A percentile compares a stretch with the other conserved stretches of the same genome.
These are phyloP conservation scores for Aleurites moluccanus DNA, from an alignment of 441 rosid genomes.

Conservation along the genomic window DNA sequence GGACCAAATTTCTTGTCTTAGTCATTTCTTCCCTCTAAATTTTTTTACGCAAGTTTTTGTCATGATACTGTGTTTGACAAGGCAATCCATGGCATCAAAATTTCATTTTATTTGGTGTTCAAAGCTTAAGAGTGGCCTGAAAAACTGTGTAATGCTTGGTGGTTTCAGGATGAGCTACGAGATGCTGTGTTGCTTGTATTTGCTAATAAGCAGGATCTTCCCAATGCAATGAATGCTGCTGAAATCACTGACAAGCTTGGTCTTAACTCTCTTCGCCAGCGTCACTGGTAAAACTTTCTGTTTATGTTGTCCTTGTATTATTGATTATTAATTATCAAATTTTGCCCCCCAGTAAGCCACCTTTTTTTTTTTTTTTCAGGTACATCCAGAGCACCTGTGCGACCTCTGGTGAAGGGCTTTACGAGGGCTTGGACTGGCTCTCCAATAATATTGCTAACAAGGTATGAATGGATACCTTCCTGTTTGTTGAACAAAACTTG, in stretches of 20 bases:
- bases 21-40: too few species aligned
- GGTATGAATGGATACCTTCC: conserved; percentile 27
- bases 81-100: neutral
- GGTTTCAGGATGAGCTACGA: conserved; percentile 47
- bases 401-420: conserved; percentile 67
- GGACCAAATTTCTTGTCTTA: neutral
- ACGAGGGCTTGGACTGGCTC: conserved; percentile 68
- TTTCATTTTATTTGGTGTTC: neutral
- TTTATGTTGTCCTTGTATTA: neutral
- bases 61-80: neutral
- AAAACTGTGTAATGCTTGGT: conserved; percentile 29
- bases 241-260: conserved; percentile 58
- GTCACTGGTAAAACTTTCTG: conserved; percentile 45
- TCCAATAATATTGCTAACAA: conserved; percentile 58
- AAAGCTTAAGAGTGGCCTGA: neutral
- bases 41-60: neutral
- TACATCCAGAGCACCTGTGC: conserved; percentile 81
- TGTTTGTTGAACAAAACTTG: neutral
- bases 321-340: neutral
- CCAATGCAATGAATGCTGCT: conserved; percentile 54
- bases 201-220: conserved; percentile 69
- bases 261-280: conserved; percentile 53
- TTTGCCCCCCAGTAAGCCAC: neutral
- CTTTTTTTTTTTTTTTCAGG: conserved; percentile 38
- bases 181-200: conserved; percentile 63